Evolutionary conservation across 345 rosid species (phyloP).

Genomic region (Geranium brycei): DNA sequence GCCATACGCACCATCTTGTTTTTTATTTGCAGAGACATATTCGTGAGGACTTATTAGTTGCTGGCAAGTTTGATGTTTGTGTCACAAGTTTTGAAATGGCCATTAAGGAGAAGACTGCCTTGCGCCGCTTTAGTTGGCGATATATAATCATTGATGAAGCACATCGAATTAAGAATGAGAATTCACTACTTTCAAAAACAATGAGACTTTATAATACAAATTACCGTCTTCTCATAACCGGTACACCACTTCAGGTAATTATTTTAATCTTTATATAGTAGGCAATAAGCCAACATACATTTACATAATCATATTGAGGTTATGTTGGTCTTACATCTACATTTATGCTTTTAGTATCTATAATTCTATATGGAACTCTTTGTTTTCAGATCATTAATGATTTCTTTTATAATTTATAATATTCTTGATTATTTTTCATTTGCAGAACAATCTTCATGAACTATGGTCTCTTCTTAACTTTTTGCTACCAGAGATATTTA

Average conservation of each 20-base stretch:
- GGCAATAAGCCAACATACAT: neutral
- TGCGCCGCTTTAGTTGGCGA: constrained; percentile 97
- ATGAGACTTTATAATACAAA: constrained; percentile 87
- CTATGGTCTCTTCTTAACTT: constrained; percentile 97
- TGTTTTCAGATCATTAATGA: neutral
- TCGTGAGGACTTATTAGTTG: constrained; percentile 79
- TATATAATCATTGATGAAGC: constrained; percentile 97
- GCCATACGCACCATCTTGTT: neutral
- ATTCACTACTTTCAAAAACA: constrained; percentile 87
- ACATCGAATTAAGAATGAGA: constrained; percentile 90
- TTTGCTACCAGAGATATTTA: constrained; percentile 83
- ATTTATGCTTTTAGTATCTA: neutral
- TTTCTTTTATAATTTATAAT: no score
- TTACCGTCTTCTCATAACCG: constrained; percentile 87
- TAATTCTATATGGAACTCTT: no score
- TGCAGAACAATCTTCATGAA: constrained; percentile 98
- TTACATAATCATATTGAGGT: neutral
- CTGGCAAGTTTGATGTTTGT: constrained; percentile 97
- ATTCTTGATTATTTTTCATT: neutral
- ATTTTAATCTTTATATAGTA: neutral
- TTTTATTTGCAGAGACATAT: constrained; percentile 54
- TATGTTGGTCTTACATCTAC: neutral
- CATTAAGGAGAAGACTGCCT: constrained; percentile 79
- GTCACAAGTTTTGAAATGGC: constrained; percentile 99
- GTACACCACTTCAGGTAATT: constrained; percentile 95